Evolutionary conservation across 345 rosid genomes (phyloP), one percentile per base, ranked within the genome.

Genomic region (Gynandropsis gynandra): DNA sequence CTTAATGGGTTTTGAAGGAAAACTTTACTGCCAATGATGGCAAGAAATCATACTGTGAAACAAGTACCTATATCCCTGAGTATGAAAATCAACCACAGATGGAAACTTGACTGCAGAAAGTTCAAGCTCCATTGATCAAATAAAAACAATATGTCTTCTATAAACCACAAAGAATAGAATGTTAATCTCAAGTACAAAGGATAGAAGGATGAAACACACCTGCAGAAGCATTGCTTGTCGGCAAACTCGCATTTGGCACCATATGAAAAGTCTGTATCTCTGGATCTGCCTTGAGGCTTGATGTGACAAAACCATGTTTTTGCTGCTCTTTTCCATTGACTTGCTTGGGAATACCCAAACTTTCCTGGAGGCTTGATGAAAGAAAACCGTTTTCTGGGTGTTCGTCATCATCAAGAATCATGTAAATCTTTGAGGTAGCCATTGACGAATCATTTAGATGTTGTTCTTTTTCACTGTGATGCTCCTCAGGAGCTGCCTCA

Each of bases 171-270:
- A 24, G 29, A 5, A 24, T 24, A 5, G 29, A 24, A 2, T 24
- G 29, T 2, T 24, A 24, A 24, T 2, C 29, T 24, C 29, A 24
- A 24, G 29, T 24, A 24, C 5, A 36, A 4, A 19, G 12, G 49
- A n/a, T n/a, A n/a, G 16, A 14, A 42, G 20, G 49, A 21, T 16
- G 46, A 35, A 37, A 67, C 58, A 50, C 59, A 75, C 77, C 79
- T 62, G 52, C 29, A 48, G 69, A 61, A 64, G 65, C 63, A 40
- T 32, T 54, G 58, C 57, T 47, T 44, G 74, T 59, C 52, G 69
- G 15, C 42, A 47, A 52, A 54, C 50, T 51, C 42, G 13, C 68
- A 40, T 69, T 46, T 36, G 50, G 51, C 40, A 64, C 66, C 47
- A 49, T 24, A 65, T 44, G 63, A 51, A 29, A 46, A 47, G 40